Evolutionary conservation across 2,329 filamentous ascomycete genomes (phyloP), one percentile per base, ranked within the genome.

Genomic region (Sporothrix humicola): DNA sequence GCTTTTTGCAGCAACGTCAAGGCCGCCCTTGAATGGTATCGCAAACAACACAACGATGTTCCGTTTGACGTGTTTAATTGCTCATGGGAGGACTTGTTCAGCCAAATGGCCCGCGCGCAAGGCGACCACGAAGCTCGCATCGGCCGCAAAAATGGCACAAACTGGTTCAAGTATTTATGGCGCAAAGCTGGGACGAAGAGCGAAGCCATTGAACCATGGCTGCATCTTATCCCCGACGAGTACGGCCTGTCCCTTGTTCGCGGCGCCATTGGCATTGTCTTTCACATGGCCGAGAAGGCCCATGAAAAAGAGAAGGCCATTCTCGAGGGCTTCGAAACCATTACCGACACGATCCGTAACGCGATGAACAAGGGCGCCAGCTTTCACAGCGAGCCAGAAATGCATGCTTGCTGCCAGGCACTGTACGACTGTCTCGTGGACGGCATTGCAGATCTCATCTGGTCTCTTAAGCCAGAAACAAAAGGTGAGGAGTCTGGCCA

Each of bases 171-270:
- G 50, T 71, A 74, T 10, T 48, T 73, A 12, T 74, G 73, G 73
- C 59, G 58, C 23, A 74, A 74, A 26, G 71, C 73, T 13, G 73
- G 73, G 17, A 42, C 54, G 23, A 46, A 73, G n/a, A 26, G 42
- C 1, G 71, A 73, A 13, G 71, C 71, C 26, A 68, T 73, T 9
- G 37, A 73, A 66, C 73, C 73, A 2, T 74, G 73, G 73, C 66
- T 74, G 13, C 58, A 68, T 0, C 65, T 74, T 3, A 72, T 74
- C 9, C 73, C 73, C n/a, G 73, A 73, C 46, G 65, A 73, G n/a
- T 73, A 73, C 42, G 73, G 73, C 2, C 23, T 74, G 20, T 71
- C 71, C 0, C 20, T 74, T 23, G 71, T 72, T 12, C 71, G 71
- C 12, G 73, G 66, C n/a, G 58, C 73, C 13, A 73, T 74, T 15